Conservation (phyloP, 495 filamentous ascomycete genomes). For the Tuber melanosporum region DNA sequence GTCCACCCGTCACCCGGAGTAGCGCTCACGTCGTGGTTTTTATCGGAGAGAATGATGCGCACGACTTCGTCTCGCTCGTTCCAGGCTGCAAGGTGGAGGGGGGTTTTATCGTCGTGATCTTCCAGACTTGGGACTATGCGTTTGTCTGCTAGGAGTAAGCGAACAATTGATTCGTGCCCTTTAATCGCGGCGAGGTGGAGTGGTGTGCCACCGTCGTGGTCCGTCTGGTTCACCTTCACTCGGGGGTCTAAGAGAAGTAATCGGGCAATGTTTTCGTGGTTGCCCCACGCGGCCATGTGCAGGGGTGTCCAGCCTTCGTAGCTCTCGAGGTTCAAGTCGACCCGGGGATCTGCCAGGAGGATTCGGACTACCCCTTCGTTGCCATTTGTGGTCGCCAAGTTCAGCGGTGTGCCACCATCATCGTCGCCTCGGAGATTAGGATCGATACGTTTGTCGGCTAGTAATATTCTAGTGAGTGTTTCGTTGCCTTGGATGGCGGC, state of each 20-base stretch:
- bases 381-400: background rate
- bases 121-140: background rate
- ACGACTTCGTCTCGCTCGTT: background rate
- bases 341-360: background rate
- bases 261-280: background rate
- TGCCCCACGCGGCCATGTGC: background rate
- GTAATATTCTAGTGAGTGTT: background rate
- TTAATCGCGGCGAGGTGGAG: background rate
- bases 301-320: background rate
- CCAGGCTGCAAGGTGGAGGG: background rate
- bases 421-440: background rate
- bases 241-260: background rate
- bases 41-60: background rate
- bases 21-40: background rate
- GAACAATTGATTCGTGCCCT: background rate
- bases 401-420: background rate
- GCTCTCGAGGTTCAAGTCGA: background rate
- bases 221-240: background rate
- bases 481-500: slow-evolving; percentile 12
- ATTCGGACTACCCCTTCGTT: background rate
- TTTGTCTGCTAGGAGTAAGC: background rate
- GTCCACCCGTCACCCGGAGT: background rate
- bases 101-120: slow-evolving; percentile 1
- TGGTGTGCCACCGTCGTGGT: background rate
- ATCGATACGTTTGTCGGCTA: background rate